Percentiles rank a stretch among this genome's conserved stretches.
Conservation (phyloP, 805 yeast species). For the Tetrapisispora phaffii region DNA sequence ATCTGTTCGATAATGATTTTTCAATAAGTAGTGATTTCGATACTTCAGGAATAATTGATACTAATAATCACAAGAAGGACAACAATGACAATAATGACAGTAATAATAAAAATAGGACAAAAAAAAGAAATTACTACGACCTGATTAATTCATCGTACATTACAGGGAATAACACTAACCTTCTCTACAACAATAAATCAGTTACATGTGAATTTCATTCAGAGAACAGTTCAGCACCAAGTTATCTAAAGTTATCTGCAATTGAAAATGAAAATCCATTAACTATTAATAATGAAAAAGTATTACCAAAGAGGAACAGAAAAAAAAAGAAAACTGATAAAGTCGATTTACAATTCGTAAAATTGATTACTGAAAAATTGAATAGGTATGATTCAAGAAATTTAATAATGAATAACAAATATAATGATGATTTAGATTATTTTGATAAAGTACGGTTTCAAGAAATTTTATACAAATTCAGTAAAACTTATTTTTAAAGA, state of each 20-base stretch:
- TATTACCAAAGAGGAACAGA: background rate
- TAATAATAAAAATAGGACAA: background rate
- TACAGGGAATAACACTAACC: background rate
- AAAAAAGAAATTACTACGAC: background rate
- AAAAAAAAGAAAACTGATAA: background rate
- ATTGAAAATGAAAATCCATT: background rate
- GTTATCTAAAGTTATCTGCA: background rate
- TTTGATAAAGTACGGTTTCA: conserved; percentile 27
- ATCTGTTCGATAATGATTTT: background rate
- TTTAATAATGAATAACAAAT: background rate
- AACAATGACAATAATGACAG: background rate
- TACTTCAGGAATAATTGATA: background rate
- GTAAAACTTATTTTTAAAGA: conserved; percentile 22
- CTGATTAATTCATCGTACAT: background rate
- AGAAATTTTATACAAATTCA: conserved; percentile 27
- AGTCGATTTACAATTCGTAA: conserved; percentile 6
- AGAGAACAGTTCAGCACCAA: background rate
- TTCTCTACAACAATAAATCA: background rate
- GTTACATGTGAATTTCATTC: background rate
- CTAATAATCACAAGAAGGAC: background rate
- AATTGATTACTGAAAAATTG: conserved; percentile 13
- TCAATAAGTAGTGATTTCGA: background rate
- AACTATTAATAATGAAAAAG: background rate
- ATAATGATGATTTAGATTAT: conserved; percentile 15
- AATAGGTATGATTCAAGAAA: conserved; percentile 12